A percentile compares a stretch with the other conserved stretches of the same genome.
These are phyloP conservation scores for Xanthoparmelia taractica DNA, from an alignment of 495 filamentous ascomycete genomes.

Conservation along the genomic window DNA sequence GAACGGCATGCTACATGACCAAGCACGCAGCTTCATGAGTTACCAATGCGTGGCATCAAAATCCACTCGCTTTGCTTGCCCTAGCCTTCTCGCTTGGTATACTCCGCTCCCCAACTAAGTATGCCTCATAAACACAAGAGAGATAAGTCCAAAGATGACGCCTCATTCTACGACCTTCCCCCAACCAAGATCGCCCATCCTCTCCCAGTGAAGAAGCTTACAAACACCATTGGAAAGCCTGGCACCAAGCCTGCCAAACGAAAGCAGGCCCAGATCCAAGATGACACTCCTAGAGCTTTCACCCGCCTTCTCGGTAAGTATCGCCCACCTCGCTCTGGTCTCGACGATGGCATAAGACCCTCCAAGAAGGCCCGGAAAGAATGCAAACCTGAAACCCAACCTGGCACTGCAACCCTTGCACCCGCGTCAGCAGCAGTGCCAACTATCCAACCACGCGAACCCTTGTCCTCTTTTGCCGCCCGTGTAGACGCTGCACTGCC, in stretches of 20 bases:
- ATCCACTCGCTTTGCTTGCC: no score
- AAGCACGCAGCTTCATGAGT: no score
- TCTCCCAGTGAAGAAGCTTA: constrained; percentile 45
- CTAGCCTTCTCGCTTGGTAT: no score
- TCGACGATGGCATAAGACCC: constrained; percentile 54
- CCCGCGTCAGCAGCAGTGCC: constrained; percentile 34
- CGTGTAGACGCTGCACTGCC: constrained; percentile 84
- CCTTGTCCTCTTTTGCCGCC: constrained; percentile 70
- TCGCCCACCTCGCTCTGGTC: constrained; percentile 45
- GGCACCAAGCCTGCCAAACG: constrained; percentile 42
- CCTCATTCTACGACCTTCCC: constrained; percentile 62
- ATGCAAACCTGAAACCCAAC: constrained; percentile 4
- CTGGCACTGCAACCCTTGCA: constrained; percentile 12
- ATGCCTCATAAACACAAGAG: constrained; percentile 87
- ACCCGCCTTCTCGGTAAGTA: constrained; percentile 67
- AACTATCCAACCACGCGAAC: constrained; percentile 74
- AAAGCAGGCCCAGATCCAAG: constrained; percentile 43
- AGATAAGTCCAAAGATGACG: constrained; percentile 35
- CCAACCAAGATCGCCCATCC: constrained; percentile 62
- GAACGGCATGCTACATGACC: no score
- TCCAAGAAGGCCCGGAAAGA: constrained; percentile 25
- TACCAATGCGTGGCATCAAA: no score
- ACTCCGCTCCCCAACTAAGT: not conserved
- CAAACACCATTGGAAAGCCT: constrained; percentile 26
- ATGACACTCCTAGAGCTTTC: constrained; percentile 86